Evolutionary conservation across 345 rosid species (phyloP), one percentile per base, ranked within the genome.

Genomic region (Sapria himalayana): DNA sequence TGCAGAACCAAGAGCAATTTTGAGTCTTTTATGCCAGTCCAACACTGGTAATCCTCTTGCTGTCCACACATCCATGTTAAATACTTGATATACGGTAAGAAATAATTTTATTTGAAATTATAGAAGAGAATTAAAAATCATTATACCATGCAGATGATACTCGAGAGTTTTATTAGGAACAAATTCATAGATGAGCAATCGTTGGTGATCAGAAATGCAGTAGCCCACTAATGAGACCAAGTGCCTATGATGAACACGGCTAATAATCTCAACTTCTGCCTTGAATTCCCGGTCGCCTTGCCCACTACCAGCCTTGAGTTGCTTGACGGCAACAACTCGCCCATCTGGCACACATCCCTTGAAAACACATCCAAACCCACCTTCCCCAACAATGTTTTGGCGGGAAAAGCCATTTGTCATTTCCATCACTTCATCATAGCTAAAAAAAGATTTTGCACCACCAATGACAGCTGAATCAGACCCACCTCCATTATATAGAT

Each of bases 281-380:
- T 72, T 78, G 41, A 85, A 85, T 55, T 89, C 98, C 31, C 94
- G 69, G 9, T 89, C 98, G 15, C 98, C 98, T 61, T 89, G 95
- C 38, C 95, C 93, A n/a, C 98, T 69, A 16, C 92, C 99, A 1
- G 61, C 71, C 65, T 75, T 91, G 48, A 91, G 85, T 60, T 91
- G 99, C 62, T 91, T 91, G 14, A 91, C 85, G 1, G 95, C 95
- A 15, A 84, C 92, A 17, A 45, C 20, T 43, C 41, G 77, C 12
- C 93, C 85, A 16, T 73, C 78, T 0, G 61, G 41, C 33, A 61
- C 14, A 46, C 41, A 45, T 42, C 93, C 99, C 61, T 73, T 67
- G 45, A 56, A 84, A 29, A 91, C 95, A 43, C 77, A 74, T 8
- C 99, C 99, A 7, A 91, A 91, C 0, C 95, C 99, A 38, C 95